Evolutionary conservation across 257 asterid species (phyloP).

Genomic region (Rauvolfia tetraphylla): DNA sequence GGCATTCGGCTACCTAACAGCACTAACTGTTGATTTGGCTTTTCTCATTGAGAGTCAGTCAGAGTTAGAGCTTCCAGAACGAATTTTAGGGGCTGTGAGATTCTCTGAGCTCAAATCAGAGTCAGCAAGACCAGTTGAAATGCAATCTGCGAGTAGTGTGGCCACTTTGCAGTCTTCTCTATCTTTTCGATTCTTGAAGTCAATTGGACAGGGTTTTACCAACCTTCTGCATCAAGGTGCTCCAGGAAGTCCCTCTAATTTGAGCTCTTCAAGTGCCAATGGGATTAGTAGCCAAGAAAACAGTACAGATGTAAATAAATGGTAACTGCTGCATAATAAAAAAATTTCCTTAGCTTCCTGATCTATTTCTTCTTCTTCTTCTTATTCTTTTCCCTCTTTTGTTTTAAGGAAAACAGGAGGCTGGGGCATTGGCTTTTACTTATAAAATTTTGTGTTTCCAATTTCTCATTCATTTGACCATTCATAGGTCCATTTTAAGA

Average conservation of each 20-base stretch:
- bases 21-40: conserved; percentile 68
- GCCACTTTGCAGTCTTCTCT: conserved; percentile 34
- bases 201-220: conserved; percentile 52
- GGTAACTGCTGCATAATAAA: conserved; percentile 19
- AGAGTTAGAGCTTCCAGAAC: conserved; percentile 77
- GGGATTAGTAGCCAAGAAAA: conserved; percentile 22
- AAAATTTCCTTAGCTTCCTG: neutral
- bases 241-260: conserved; percentile 32
- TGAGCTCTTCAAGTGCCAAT: conserved; percentile 23
- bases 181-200: conserved; percentile 53
- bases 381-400: neutral
- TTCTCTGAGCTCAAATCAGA: conserved; percentile 57
- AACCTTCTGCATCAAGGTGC: conserved; percentile 41
- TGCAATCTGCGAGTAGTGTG: conserved; percentile 32
- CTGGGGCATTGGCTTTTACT: neutral
- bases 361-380: neutral
- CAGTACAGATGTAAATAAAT: conserved; percentile 28
- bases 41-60: conserved; percentile 75
- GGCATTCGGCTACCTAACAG: conserved; percentile 58
- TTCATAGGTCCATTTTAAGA: neutral
- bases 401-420: neutral
- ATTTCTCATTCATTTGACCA: neutral
- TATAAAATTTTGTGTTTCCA: neutral
- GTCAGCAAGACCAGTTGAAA: conserved; percentile 45
- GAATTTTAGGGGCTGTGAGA: conserved; percentile 69